Percentiles rank a stretch among this genome's conserved stretches.
Conservation (phyloP, 305 asterid species). For the Solanum hybrid region DNA sequence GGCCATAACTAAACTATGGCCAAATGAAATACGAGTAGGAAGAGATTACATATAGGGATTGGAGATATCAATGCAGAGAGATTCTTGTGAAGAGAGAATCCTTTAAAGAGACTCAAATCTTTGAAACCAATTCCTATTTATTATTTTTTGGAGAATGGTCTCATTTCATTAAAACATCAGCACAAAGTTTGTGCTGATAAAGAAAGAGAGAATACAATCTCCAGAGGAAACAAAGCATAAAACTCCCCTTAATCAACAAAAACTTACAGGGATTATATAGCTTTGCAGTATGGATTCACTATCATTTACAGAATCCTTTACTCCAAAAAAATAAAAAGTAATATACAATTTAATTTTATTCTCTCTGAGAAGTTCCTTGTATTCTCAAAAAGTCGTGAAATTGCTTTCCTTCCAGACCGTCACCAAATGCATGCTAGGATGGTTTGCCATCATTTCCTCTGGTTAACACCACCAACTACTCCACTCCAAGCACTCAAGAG, state of each 20-base stretch:
- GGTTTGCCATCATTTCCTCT: background rate
- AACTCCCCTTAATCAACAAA: background rate
- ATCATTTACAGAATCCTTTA: background rate
- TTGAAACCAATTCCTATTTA: background rate
- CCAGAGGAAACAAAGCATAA: background rate
- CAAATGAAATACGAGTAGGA: background rate
- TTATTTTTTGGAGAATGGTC: background rate
- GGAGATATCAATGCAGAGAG: background rate
- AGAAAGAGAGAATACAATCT: background rate
- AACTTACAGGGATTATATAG: background rate
- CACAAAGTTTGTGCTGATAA: background rate
- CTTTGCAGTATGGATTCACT: background rate
- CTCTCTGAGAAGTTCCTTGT: background rate
- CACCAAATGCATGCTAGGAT: background rate
- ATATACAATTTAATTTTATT: background rate
- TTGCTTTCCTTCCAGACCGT: background rate
- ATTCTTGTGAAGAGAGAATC: background rate
- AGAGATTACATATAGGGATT: background rate
- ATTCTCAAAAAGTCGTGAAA: background rate
- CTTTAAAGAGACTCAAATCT: background rate
- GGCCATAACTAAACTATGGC: background rate
- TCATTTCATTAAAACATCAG: background rate
- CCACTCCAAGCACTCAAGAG: background rate
- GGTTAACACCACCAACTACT: background rate
- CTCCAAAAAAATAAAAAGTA: background rate